Evolutionary conservation across 306 rosid genomes (phyloP), one percentile per base, ranked within the genome.

Genomic region (Ziziphus jujuba): DNA sequence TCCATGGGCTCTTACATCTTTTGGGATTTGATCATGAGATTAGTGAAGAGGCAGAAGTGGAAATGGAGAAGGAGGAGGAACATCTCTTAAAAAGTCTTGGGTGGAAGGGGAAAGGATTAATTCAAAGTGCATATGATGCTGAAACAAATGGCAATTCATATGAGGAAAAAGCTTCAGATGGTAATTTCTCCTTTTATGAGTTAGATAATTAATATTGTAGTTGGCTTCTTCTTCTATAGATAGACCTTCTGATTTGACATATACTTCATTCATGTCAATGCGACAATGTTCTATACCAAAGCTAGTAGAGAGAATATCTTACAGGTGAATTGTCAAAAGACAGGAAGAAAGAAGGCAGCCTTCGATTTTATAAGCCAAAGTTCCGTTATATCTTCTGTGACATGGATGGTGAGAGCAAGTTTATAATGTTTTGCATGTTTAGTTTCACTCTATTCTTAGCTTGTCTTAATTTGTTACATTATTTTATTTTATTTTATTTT

Each of bases 1-100:
- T 92, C 74, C 98, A 87, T 83, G 98, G 98, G 33, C 75, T 92
- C 79, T 81, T 92, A 82, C 97, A 92, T 90, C 91, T 90, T 70
- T 66, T 90, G 78, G 96, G 96, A 65, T 92, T 87, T 83, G 97
- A 86, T 79, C 98, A 86, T 82, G 97, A 90, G 85, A 56, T 86
- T 69, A 88, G 93, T 19, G 88, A 90, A 74, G 87, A 87, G 68
- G 93, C 97, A 72, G 95, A 90, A 82, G 71, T 59, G 52, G 97
- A 92, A 80, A 87, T 92, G 98, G 97, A 92, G 81, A 80, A 75
- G 74, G 96, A 87, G 80, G 97, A 92, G 84, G 91, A 86, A 67
- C 73, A 68, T 61, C 91, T 90, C 75, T 77, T 92, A 62, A 80
- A 75, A 65, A 83, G 86, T 78, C 88, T 87, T 70, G 90, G 84